Percentiles rank a stretch among this genome's conserved stretches.
These are phyloP conservation scores for Meyerozyma guilliermondii DNA, from an alignment of 1,139 yeast species.

Conservation along the genomic window DNA sequence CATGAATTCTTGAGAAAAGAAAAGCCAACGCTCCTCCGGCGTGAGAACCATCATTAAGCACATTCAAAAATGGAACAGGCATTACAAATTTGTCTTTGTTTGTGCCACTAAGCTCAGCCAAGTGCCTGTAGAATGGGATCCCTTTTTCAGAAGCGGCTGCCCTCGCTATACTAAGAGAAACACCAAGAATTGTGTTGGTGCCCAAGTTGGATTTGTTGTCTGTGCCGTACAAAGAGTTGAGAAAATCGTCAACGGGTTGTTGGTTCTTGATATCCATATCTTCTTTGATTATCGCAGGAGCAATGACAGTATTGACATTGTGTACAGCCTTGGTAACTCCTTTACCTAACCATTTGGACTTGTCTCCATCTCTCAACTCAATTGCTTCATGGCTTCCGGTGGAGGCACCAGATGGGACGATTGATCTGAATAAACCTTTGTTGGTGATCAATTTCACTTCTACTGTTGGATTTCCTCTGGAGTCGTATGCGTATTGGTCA, in stretches of 20 bases:
- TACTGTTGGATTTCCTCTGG: slow-evolving; percentile 98
- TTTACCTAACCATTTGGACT: slow-evolving; percentile 91
- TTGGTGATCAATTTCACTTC: slow-evolving; percentile 89
- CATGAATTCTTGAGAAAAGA: slow-evolving; percentile 8
- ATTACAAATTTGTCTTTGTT: slow-evolving; percentile 1
- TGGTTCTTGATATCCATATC: slow-evolving; percentile 75
- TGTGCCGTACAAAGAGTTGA: slow-evolving; percentile 80
- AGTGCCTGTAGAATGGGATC: slow-evolving; percentile 82
- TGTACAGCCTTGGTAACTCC: slow-evolving; percentile 91
- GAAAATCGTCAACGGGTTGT: slow-evolving; percentile 72
- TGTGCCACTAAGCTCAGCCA: slow-evolving; percentile 65
- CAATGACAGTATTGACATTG: slow-evolving; percentile 84
- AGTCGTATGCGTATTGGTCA: slow-evolving; percentile 94
- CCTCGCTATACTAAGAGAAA: slow-evolving; percentile 86
- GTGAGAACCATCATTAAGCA: slow-evolving; percentile 13
- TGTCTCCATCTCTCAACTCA: slow-evolving; percentile 93
- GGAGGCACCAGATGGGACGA: slow-evolving; percentile 96
- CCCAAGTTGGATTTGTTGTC: slow-evolving; percentile 92
- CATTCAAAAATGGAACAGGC: slow-evolving; percentile 9
- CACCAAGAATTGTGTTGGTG: slow-evolving; percentile 95
- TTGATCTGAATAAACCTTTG: slow-evolving; percentile 83
- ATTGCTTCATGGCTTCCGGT: slow-evolving; percentile 94
- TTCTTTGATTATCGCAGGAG: slow-evolving; percentile 78
- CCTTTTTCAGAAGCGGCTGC: slow-evolving; percentile 92
- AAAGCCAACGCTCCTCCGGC: slow-evolving; percentile 6